Percentiles rank a stretch among this genome's conserved stretches.
Evolutionary conservation across 108 stramenopile genomes (phyloP).

Genomic region (Cyclostephanos tholiformis): DNA sequence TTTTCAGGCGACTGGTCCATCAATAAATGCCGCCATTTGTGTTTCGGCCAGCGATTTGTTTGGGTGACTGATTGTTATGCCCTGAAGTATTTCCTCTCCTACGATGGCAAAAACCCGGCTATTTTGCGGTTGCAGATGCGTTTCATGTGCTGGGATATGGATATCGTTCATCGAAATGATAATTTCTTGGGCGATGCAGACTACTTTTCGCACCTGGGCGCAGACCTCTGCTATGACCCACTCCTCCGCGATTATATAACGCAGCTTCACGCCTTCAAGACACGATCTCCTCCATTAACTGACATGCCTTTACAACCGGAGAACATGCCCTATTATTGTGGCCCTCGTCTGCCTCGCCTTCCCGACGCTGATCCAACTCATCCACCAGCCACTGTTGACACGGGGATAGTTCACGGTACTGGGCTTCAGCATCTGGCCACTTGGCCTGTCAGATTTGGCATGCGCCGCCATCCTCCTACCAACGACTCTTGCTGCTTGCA

Average conservation of each 20-base stretch:
- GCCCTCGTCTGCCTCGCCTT: no score
- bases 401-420: no score
- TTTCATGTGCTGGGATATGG: not conserved
- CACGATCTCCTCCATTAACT: no score
- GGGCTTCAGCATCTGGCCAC: no score
- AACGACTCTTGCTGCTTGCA: no score
- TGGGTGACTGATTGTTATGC: constrained; percentile 15
- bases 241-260: not conserved
- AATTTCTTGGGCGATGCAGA: not conserved
- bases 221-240: not conserved
- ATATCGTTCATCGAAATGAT: not conserved
- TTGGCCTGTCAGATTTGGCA: no score
- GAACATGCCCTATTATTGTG: no score
- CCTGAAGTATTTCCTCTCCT: constrained; percentile 9
- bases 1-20: not conserved
- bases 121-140: no score
- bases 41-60: not conserved
- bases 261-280: not conserved
- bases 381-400: no score
- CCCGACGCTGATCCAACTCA: no score
- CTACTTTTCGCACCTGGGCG: not conserved
- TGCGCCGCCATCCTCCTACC: no score
- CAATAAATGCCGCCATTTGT: not conserved
- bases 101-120: not conserved
- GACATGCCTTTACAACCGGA: no score